Conservation (phyloP, 352 stramenopile species). For the Phytopythium kandeliae region DNA sequence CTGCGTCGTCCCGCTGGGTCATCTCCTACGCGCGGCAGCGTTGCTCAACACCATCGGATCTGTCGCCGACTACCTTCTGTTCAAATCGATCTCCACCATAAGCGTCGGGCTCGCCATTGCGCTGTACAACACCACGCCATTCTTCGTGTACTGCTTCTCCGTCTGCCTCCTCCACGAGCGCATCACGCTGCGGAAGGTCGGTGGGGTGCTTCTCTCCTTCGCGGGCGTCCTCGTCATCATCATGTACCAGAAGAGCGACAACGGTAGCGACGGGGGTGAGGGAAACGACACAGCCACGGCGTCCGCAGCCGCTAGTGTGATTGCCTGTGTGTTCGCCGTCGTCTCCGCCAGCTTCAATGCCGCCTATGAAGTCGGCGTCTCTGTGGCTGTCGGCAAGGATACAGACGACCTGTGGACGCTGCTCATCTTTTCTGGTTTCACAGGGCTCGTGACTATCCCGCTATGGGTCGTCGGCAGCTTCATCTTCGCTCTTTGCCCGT, state of each 20-base stretch:
- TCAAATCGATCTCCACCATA: constrained; percentile 32
- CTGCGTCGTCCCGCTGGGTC: constrained; percentile 22
- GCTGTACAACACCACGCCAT: constrained; percentile 55
- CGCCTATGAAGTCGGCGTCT: constrained; percentile 39
- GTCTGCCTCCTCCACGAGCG: constrained; percentile 48
- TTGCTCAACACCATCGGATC: constrained; percentile 43
- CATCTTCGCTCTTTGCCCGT: constrained; percentile 24
- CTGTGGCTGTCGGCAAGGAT: constrained; percentile 24
- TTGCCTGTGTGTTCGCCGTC: constrained; percentile 38
- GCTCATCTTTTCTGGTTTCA: constrained; percentile 36
- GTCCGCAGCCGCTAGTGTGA: constrained; percentile 15
- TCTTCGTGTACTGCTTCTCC: constrained; percentile 70
- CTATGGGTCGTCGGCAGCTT: constrained; percentile 41
- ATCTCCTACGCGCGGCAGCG: constrained; percentile 26
- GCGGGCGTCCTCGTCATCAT: constrained; percentile 41
- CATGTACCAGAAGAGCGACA: constrained; percentile 25
- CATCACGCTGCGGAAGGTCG: constrained; percentile 28
- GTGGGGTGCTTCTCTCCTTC: constrained; percentile 36
- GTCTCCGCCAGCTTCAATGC: constrained; percentile 33
- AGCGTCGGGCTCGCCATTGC: constrained; percentile 38
- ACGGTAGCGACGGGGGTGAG: neutral
- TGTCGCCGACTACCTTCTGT: constrained; percentile 62
- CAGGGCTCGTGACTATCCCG: constrained; percentile 41
- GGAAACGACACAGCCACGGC: constrained; percentile 6
- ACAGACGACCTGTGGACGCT: constrained; percentile 48